These are phyloP conservation scores for Serpula lacrymans DNA, from an alignment of 768 basidiomycete species.

Conservation along the genomic window DNA sequence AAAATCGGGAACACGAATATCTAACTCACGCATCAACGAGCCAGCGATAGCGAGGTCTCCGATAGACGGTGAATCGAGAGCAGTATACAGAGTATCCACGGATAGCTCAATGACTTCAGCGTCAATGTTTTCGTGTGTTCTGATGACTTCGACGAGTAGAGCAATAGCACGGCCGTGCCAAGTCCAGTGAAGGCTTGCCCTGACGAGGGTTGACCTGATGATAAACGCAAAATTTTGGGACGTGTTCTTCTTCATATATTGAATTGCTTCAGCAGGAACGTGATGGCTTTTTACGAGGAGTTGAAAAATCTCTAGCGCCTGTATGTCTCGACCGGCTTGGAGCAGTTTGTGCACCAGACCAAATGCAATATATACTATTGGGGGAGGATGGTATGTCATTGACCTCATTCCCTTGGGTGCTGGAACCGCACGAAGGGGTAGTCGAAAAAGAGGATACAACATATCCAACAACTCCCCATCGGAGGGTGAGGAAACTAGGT, in stretches of 20 bases:
- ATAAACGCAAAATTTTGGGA: constrained; percentile 43
- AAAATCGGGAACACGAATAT: constrained; percentile 23
- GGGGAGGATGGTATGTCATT: constrained; percentile 38
- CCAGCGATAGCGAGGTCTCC: constrained; percentile 37
- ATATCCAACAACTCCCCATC: constrained; percentile 22
- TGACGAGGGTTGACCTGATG: constrained; percentile 45
- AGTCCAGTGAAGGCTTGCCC: constrained; percentile 52
- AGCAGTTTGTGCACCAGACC: constrained; percentile 41
- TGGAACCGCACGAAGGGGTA: constrained; percentile 19
- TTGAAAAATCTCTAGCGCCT: constrained; percentile 47
- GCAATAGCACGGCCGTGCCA: constrained; percentile 43
- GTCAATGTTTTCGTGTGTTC: constrained; percentile 18
- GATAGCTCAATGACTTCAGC: constrained; percentile 31
- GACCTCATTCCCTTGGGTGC: constrained; percentile 24
- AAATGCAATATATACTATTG: constrained; percentile 39
- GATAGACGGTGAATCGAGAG: constrained; percentile 34
- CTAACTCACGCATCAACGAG: constrained; percentile 39
- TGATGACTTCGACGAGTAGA: constrained; percentile 32
- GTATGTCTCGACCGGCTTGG: constrained; percentile 24
- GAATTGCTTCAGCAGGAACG: constrained; percentile 47
- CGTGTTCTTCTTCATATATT: constrained; percentile 28
- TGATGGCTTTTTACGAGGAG: constrained; percentile 40
- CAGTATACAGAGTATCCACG: constrained; percentile 41
- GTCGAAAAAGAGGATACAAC: constrained; percentile 29
- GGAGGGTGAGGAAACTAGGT: constrained; percentile 8